Evolutionary conservation across 2,329 filamentous ascomycete species (phyloP), one percentile per base, ranked within the genome.

Genomic region (Penicillium nordicum): DNA sequence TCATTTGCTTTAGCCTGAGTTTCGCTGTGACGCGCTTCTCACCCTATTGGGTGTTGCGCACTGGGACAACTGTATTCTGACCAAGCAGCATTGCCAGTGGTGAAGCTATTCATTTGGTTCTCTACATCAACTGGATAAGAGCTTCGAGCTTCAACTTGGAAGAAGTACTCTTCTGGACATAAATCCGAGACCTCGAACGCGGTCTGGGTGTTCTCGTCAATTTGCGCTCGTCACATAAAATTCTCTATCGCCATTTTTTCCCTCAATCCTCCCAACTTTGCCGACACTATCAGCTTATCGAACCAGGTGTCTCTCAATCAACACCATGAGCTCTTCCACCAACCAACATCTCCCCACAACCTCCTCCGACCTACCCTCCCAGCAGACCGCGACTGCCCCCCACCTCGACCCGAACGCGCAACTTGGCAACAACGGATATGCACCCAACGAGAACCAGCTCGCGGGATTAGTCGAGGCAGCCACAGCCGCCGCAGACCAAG

Each of bases 391-490:
- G 12, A 49, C 71, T 1, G 61, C 68, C 47, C 51, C 66, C 10
- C 67, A 69, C 18, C 57, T 72, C 12, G 72, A 75, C 32, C 62
- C 71, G 12, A 73, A 65, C 51, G 42, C 62, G 41, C 69, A 68
- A 34, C 51, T 69, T 14, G 55, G 57, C 12, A 65, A 66, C 30
- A 69, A 55, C 30, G 66, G 65, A 25, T 75, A 75, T 60, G 63
- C 69, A 14, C 68, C 72, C 1, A 74, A 67, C 38, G 76, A 78
- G 47, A 76, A 74, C 47, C 77, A 79, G 51, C 68, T 79, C 14
- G 77, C 77, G 5, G 77, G 76, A 4, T 60, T 79, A 34, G 75
- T 79, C 7, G 74, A 79, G 61, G 77, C 76, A 30, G 77, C 77
- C 3, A 78, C 76, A 3, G 77, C 76, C 2, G 75, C 76, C 32